Base-by-base conservation (phyloP, 225 moss, liverwort and hornwort genomes). In the Sphagnum contortum region DNA sequence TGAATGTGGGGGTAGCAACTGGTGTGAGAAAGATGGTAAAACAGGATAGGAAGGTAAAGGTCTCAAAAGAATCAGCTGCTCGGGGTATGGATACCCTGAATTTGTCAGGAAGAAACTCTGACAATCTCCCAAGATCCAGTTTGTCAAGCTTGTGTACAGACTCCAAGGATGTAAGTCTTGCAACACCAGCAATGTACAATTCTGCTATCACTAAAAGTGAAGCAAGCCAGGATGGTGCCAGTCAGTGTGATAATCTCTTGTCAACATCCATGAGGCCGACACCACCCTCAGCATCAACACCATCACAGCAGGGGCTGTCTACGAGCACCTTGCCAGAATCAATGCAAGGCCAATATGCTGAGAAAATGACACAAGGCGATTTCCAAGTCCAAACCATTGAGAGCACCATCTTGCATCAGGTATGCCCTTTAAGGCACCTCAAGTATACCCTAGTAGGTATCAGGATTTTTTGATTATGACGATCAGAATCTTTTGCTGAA, bases 371-470 rank as follows among this genome's bases (percentile, higher is more conserved):
- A 7, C 52, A 57, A 47, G 70, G 65, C 14, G 12, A 10, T 68
- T 50, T 78, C 14, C 75, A 75, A 49, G 55, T 67, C 4, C 63
- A 78, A 47, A 57, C 60, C 14, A 12, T 59, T 49, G 74, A 62
- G 54, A 67, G 56, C 12, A 55, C 57, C 29, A 29, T 29, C 51
- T 61, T 70, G 10, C 64, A 69, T 3, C 75, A 57, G 48, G 72
- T 57, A 4, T 44, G 61, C 70, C 5, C 44, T 14, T 13, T 6
- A 5, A 9, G 45, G 11, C 56, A 57, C 56, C 10, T 57, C 56
- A 57, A 13, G 11, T 13, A 57, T 13, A 57, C 5, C 13, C 11
- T 57, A 13, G 8, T 8, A 11, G 56, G 56, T 13, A 11, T 11
- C 56, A 0, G 3, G 56, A 29, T 29, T 29, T 29, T 29, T 29